Conservation (phyloP, 78 protist species). For the Bodo saltans region DNA sequence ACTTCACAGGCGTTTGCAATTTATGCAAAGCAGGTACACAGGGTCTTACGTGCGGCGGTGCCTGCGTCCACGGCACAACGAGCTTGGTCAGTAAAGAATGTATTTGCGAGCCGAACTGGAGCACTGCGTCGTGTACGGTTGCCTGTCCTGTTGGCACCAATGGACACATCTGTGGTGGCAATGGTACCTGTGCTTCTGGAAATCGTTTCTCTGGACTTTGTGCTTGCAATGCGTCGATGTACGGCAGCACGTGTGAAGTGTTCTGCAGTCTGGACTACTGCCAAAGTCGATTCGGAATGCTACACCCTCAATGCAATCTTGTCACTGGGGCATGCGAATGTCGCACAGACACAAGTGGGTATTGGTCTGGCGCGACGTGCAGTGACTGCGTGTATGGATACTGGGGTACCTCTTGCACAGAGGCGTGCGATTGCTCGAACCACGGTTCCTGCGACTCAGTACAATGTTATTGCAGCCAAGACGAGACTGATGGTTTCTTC, state of each 20-base stretch:
- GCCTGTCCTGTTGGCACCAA: not conserved
- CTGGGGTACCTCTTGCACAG: constrained; percentile 2
- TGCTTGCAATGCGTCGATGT: too few relatives aligned
- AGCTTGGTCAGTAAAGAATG: not conserved
- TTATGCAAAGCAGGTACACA: not conserved
- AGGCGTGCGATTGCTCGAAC: not conserved
- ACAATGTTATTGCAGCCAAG: not conserved
- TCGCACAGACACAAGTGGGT: not conserved
- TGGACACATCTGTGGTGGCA: not conserved
- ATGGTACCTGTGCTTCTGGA: not conserved
- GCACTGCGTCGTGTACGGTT: not conserved
- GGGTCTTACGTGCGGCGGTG: not conserved
- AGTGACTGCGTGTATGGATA: not conserved
- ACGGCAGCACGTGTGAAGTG: too few relatives aligned
- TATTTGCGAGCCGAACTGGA: not conserved
- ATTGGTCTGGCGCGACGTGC: constrained; percentile 5
- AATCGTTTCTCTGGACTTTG: too few relatives aligned
- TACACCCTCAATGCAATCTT: not conserved
- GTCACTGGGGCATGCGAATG: constrained; percentile 10
- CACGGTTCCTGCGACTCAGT: constrained; percentile 18
- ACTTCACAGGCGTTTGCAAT: not conserved
- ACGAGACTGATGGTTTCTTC: not conserved
- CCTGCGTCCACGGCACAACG: not conserved
- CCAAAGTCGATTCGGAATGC: too few relatives aligned
- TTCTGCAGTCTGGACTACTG: too few relatives aligned